Percentiles rank a stretch among this genome's conserved stretches.
These are phyloP conservation scores for Apiospora kogelbergensis DNA, from an alignment of 2,329 filamentous ascomycete species.

Conservation along the genomic window DNA sequence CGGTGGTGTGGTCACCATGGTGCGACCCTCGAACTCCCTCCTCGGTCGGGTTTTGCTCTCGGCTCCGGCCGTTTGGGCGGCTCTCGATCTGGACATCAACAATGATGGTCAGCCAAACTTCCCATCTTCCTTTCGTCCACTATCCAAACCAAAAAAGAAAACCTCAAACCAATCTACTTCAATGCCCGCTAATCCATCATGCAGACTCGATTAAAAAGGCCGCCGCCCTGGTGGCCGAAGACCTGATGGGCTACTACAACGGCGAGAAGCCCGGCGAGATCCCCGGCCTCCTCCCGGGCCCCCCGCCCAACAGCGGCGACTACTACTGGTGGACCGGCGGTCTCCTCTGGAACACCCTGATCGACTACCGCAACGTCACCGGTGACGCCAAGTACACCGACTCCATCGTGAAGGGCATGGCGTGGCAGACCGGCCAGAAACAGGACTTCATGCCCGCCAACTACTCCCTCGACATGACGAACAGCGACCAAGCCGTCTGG, in stretches of 20 bases:
- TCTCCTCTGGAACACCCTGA: slow-evolving; percentile 47
- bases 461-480: slow-evolving; percentile 36
- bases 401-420: slow-evolving; percentile 41
- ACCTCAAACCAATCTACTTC: background rate
- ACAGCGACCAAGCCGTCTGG: slow-evolving; percentile 62
- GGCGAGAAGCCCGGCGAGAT: slow-evolving; percentile 22
- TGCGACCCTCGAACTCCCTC: background rate
- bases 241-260: slow-evolving; percentile 29
- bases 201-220: slow-evolving; percentile 29
- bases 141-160: too few relatives aligned
- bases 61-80: background rate
- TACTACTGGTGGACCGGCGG: slow-evolving; percentile 57
- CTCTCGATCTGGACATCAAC: background rate
- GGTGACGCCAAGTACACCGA: slow-evolving; percentile 49
- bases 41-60: background rate
- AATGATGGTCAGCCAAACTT: background rate
- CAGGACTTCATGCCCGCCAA: slow-evolving; percentile 44
- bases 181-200: background rate
- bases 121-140: background rate
- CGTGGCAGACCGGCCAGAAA: slow-evolving; percentile 41
- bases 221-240: slow-evolving; percentile 27
- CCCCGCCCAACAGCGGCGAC: slow-evolving; percentile 17
- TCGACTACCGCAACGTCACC: slow-evolving; percentile 54
- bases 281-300: slow-evolving; percentile 23
- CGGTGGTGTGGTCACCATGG: background rate